Evolutionary conservation across 495 filamentous ascomycete species (phyloP).

Genomic region (Daldinia loculata): DNA sequence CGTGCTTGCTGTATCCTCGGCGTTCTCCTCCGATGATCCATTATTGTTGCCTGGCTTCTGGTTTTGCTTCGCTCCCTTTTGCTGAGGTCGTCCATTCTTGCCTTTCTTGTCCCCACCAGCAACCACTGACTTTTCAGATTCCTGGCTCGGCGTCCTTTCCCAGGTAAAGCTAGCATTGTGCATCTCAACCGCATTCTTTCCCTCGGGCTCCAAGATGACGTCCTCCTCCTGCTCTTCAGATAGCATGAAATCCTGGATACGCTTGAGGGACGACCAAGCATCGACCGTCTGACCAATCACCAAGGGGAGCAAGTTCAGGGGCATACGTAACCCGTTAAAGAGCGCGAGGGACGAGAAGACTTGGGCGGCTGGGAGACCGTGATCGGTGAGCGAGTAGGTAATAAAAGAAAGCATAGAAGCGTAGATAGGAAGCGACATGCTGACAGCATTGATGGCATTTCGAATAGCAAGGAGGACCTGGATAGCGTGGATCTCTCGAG

Average conservation of each 20-base stretch:
- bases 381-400: slow-evolving; percentile 81
- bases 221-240: slow-evolving; percentile 87
- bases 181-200: slow-evolving; percentile 75
- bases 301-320: slow-evolving; percentile 85
- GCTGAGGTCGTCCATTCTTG: slow-evolving; percentile 44
- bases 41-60: slow-evolving; percentile 43
- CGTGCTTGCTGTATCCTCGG: slow-evolving; percentile 62
- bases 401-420: slow-evolving; percentile 96
- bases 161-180: slow-evolving; percentile 86
- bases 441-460: slow-evolving; percentile 82
- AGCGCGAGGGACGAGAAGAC: slow-evolving; percentile 93
- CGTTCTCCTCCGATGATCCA: slow-evolving; percentile 39
- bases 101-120: slow-evolving; percentile 45
- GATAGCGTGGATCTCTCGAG: slow-evolving; percentile 77
- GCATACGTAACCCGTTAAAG: slow-evolving; percentile 90
- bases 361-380: slow-evolving; percentile 73
- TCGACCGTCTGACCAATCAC: slow-evolving; percentile 90
- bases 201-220: slow-evolving; percentile 66
- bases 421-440: slow-evolving; percentile 81
- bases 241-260: slow-evolving; percentile 86
- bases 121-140: slow-evolving; percentile 54
- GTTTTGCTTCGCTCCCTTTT: slow-evolving; percentile 55
- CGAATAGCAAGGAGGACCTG: slow-evolving; percentile 82
- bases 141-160: slow-evolving; percentile 78
- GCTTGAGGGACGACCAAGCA: slow-evolving; percentile 81